Percentiles rank a stretch among this genome's conserved stretches.
Evolutionary conservation across 306 rosid species (phyloP).

Genomic region (Begonia fuchsioides): DNA sequence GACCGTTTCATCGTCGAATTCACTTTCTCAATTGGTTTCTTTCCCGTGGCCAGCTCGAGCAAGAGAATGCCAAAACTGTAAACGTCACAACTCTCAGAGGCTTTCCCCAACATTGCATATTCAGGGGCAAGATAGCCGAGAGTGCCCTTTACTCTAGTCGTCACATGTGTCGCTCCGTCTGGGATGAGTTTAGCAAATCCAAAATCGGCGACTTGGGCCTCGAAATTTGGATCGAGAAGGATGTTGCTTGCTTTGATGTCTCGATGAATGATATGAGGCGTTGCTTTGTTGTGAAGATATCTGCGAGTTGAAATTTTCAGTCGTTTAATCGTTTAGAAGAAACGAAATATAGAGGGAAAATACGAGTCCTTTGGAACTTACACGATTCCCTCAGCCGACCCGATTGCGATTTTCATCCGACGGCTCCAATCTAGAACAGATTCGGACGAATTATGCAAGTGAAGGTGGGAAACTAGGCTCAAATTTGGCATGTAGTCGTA

Average conservation of each 20-base stretch:
- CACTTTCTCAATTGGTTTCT: constrained; percentile 64
- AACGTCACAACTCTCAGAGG: constrained; percentile 79
- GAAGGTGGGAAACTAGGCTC: constrained; percentile 92
- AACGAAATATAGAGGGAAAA: not conserved
- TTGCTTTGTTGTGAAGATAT: constrained; percentile 85
- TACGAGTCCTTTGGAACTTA: constrained; percentile 25
- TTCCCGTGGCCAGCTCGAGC: constrained; percentile 89
- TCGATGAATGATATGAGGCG: constrained; percentile 88
- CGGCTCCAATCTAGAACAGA: constrained; percentile 77
- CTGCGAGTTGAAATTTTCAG: constrained; percentile 26
- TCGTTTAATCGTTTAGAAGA: not conserved
- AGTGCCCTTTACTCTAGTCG: constrained; percentile 94
- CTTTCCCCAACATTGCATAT: constrained; percentile 89
- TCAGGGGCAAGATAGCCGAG: constrained; percentile 98
- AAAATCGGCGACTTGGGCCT: constrained; percentile 85
- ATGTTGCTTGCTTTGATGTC: constrained; percentile 90
- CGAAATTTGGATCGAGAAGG: constrained; percentile 56
- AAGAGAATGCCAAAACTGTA: constrained; percentile 89
- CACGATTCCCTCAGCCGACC: constrained; percentile 90
- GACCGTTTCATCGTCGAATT: constrained; percentile 37
- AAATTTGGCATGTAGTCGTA: constrained; percentile 89
- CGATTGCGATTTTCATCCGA: constrained; percentile 72
- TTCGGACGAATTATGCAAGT: constrained; percentile 86
- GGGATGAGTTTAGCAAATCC: constrained; percentile 96
- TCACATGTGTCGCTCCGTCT: constrained; percentile 89